Evolutionary conservation across 2,329 filamentous ascomycete species (phyloP), one percentile per base, ranked within the genome.

Genomic region (Laburnicola sp.): DNA sequence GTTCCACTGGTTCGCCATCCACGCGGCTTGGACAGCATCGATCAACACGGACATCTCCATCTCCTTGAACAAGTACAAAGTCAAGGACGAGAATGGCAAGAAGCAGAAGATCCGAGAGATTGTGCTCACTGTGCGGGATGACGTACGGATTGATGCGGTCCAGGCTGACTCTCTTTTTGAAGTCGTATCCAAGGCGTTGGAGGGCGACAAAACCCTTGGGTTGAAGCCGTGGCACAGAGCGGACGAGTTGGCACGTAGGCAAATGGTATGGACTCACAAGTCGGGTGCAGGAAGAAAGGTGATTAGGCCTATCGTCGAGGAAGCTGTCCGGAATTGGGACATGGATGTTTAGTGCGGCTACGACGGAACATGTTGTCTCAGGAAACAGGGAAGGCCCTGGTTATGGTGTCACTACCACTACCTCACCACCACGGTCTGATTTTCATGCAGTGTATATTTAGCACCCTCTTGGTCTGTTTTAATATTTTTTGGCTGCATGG

Each of bases 1-100:
- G 4, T 79, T 79, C 41, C 71, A 78, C 58, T 79, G 76, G 76
- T 79, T 78, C 49, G 76, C 76, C 2, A 65, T 78, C 26, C 75
- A 79, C 44, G 76, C 76, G 8, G 76, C 76, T 1, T 79, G 76
- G 76, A 79, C 76, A 0, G 76, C 76, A 4, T 69, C 76, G 51
- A 65, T 73, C 7, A 73, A 74, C 28, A 72, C 74, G 9, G 76
- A 79, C 54, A 75, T 79, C 58, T 72, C 67, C 54, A 68, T 79
- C 31, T 70, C 70, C 4, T 59, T 79, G 28, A 78, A 75, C 68
- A 78, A 78, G 56, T 77, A 77, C 68, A 78, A 78, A 54, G 62
- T 69, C 50, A 62, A 65, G 40, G 66, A 74, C 53, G 56, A 72
- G 6, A 66, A 68, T 1, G 62, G 65, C 50, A 73, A 76, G 67